Base-by-base conservation (phyloP, 73 alveolate species). In the Paramecium biaurelia region DNA sequence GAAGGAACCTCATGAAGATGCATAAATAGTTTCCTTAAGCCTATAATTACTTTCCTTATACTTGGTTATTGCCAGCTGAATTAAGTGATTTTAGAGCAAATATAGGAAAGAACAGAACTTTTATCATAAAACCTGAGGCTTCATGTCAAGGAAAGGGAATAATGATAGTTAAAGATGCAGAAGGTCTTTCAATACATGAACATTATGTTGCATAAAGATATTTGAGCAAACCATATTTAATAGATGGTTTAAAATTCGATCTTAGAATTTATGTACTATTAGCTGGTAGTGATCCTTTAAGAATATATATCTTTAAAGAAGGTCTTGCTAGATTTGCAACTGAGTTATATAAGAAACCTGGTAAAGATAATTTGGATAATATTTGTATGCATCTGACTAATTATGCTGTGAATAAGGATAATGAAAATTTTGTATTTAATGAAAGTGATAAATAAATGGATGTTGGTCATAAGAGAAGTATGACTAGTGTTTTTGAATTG, bases 311-410 rank as follows among this genome's bases (percentile, higher is more conserved):
- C n/a, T 96, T 95, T 86, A 93, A 97, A 95, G 99, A 97, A 90
- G 99, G 99, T 5, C 85, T 97, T 53, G 99, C 98, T 32, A 92
- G 99, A 67, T 93, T 97, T 88, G 97, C 99, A 7, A 93, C 97
- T 10, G 97, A 92, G 34, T 63, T 74, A 34, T 96, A 96, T 57
- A 86, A 85, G 21, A 76, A 92, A 35, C 99, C 99, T 4, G 84
- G 93, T 37, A 86, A 92, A 35, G 58, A 76, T 20, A 96, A 96
- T 94, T 37, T 95, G 63, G 63, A 57, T 23, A 96, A 96, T 57
- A 57, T 92, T 23, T 96, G 95, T 92, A 96, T 96, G 99, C 99
- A 96, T 93, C 82, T 96, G 20, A 96, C 99, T 1, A 96, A 96
- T 92, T 96, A 96, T 70, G 98, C 99, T 7, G 95, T 96, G n/a